These are phyloP conservation scores for Phyllosticta citriasiana DNA, from an alignment of 2,329 filamentous ascomycete genomes.

Conservation along the genomic window DNA sequence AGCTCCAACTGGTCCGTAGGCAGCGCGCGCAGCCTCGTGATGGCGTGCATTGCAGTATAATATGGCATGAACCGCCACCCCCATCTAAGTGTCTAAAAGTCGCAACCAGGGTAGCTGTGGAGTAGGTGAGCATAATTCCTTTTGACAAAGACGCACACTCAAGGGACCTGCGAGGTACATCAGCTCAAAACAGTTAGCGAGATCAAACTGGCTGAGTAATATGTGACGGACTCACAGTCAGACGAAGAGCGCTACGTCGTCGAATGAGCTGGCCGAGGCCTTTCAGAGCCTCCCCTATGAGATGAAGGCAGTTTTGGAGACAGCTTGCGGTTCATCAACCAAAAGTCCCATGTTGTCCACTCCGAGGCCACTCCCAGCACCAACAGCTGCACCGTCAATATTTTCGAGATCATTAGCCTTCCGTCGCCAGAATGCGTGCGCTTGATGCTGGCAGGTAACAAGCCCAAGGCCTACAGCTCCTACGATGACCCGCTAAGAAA, in stretches of 20 bases:
- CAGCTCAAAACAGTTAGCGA: background rate
- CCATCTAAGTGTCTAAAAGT: background rate
- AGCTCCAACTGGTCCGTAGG: background rate
- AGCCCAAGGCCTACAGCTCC: background rate
- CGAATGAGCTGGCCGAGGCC: background rate
- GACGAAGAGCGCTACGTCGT: background rate
- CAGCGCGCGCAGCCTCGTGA: background rate
- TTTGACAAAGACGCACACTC: background rate
- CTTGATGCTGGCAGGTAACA: slow-evolving; percentile 2
- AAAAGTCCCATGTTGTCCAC: background rate
- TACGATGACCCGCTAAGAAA: background rate
- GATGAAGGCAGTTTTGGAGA: slow-evolving; percentile 1
- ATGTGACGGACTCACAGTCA: background rate
- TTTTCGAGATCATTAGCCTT: background rate
- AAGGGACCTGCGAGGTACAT: background rate
- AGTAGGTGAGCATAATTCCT: background rate
- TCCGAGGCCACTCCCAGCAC: background rate
- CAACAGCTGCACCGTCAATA: background rate
- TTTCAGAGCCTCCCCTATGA: background rate
- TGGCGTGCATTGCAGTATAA: background rate
- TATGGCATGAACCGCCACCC: background rate
- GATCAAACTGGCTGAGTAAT: background rate
- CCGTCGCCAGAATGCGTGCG: slow-evolving; percentile 5
- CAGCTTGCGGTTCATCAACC: slow-evolving; percentile 1
- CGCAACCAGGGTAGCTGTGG: background rate